Conservation (phyloP, 345 rosid species). For the Arabidopsis suecica region DNA sequence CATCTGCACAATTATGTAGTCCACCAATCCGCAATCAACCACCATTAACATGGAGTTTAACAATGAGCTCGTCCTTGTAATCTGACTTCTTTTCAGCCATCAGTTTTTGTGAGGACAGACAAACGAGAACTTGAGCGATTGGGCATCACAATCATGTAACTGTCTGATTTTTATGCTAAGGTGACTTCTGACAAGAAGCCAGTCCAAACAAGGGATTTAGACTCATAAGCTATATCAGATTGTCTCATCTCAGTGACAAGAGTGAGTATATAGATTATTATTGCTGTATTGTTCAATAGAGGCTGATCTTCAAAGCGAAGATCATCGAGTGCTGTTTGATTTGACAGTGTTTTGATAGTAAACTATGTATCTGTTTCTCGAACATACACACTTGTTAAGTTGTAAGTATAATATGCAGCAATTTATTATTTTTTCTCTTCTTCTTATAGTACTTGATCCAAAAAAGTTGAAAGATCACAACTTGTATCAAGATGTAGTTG, state of each 20-base stretch:
- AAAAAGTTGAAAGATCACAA: slow-evolving; percentile 31
- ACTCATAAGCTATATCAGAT: slow-evolving; percentile 25
- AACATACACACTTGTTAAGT: slow-evolving; percentile 25
- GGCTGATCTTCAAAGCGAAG: slow-evolving; percentile 27
- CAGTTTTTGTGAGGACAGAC: slow-evolving; percentile 34
- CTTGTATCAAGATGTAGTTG: slow-evolving; percentile 35
- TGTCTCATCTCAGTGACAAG: slow-evolving; percentile 25
- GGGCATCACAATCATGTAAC: slow-evolving; percentile 23
- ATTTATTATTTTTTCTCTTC: not conserved
- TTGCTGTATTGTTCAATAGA: slow-evolving; percentile 34
- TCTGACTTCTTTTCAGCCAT: slow-evolving; percentile 35
- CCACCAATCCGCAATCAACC: slow-evolving; percentile 22
- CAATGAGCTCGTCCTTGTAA: slow-evolving; percentile 31
- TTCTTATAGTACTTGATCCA: slow-evolving; percentile 12
- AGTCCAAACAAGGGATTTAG: slow-evolving; percentile 24
- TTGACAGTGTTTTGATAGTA: slow-evolving; percentile 35
- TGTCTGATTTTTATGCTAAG: slow-evolving; percentile 31
- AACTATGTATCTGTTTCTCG: slow-evolving; percentile 36
- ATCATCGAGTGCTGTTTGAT: slow-evolving; percentile 41
- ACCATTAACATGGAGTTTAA: slow-evolving; percentile 42
- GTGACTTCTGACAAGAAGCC: slow-evolving; percentile 31
- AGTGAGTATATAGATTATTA: slow-evolving; percentile 38
- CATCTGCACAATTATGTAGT: slow-evolving; percentile 87
- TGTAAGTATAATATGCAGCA: slow-evolving; percentile 38
- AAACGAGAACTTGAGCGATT: slow-evolving; percentile 29